phyloP scores from a whole-genome alignment of 768 basidiomycete genomes.

The Mycena amicta region DNA sequence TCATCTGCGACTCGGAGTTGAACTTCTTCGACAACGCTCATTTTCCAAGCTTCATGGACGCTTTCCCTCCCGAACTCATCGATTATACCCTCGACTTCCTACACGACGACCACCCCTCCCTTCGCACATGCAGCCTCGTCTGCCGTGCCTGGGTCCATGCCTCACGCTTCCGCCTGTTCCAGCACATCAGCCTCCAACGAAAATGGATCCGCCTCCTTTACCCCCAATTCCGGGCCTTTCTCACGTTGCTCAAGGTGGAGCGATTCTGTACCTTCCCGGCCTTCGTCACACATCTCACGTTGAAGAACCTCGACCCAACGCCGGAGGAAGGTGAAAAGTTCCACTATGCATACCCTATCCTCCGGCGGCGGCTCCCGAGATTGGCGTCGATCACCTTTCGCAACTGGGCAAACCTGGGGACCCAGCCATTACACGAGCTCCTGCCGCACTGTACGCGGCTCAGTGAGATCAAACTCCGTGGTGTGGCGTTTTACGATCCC shows the following conservation, averaged over 20 bases:
- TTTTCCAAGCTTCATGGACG: too few relatives aligned
- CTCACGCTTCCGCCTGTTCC: constrained; percentile 5
- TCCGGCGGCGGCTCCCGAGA: not conserved
- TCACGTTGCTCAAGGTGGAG: not conserved
- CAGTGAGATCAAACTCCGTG: not conserved
- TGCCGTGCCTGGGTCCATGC: constrained; percentile 11
- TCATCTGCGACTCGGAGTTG: too few relatives aligned
- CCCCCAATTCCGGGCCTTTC: not conserved
- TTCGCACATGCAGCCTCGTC: constrained; percentile 5
- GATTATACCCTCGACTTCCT: constrained; percentile 7
- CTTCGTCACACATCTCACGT: not conserved
- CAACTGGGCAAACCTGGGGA: not conserved
- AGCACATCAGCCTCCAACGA: constrained; percentile 2
- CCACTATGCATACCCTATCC: not conserved
- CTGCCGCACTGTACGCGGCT: not conserved
- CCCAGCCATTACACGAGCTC: not conserved
- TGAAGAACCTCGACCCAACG: not conserved
- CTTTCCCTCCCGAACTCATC: constrained; percentile 11
- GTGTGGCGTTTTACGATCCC: not conserved
- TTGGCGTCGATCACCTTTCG: constrained; percentile 4
- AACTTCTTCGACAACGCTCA: too few relatives aligned
- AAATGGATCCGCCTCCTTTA: too few relatives aligned
- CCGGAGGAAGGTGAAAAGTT: not conserved
- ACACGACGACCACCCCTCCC: constrained; percentile 1
- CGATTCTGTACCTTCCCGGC: constrained; percentile 6